Conservation (phyloP, 306 rosid genomes). For the Castanea crenata region DNA sequence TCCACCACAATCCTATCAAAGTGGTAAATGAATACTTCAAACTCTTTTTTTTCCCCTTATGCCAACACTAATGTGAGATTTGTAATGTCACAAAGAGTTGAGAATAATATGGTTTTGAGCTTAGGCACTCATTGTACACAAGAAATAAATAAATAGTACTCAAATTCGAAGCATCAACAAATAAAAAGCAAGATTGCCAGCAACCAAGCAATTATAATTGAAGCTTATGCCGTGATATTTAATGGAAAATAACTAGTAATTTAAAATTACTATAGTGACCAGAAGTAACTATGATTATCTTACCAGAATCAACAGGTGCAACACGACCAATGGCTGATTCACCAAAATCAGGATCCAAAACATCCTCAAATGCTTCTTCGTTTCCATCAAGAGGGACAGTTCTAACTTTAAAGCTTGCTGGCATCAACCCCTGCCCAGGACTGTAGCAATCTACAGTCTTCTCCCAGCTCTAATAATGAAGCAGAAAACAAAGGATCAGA, state of each 20-base stretch:
- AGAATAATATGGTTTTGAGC: not conserved
- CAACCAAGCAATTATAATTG: not conserved
- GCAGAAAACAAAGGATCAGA: conserved; percentile 9
- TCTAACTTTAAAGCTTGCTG: conserved; percentile 87
- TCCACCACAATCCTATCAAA: conserved; percentile 88
- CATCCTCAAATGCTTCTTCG: conserved; percentile 72
- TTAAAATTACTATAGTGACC: not conserved
- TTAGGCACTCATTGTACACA: not conserved
- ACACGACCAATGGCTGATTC: conserved; percentile 98
- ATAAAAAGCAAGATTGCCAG: not conserved
- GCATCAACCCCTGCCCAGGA: conserved; percentile 97
- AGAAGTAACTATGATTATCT: not conserved
- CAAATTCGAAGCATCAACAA: not conserved
- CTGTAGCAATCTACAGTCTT: conserved; percentile 88
- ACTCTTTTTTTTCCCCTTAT: not conserved
- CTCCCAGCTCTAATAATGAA: conserved; percentile 73
- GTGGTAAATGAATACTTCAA: conserved; percentile 5
- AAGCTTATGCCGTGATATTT: not conserved
- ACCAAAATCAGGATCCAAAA: conserved; percentile 90
- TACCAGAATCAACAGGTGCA: conserved; percentile 93
- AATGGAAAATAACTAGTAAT: not conserved
- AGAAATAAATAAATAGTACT: not conserved
- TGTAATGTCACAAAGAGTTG: not conserved
- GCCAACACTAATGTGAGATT: not conserved
- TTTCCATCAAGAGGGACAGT: conserved; percentile 68